Base-by-base conservation (phyloP, 2,329 filamentous ascomycete species). In the Elsinoe fawcettii region DNA sequence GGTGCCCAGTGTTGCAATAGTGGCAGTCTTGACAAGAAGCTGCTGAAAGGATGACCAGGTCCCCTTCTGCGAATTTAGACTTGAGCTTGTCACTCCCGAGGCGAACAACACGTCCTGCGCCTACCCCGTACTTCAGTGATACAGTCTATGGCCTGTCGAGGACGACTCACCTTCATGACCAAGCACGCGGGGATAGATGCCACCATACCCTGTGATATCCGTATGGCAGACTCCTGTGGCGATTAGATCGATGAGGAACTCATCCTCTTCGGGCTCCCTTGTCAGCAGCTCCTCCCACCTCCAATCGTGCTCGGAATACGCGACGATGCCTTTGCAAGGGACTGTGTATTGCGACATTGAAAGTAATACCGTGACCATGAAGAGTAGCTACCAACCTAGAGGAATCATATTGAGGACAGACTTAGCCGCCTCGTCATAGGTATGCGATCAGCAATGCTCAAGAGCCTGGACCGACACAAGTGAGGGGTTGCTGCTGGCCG, bases 161-260 rank as follows among this genome's bases (percentile, higher is more conserved):
- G 1, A 11, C 25, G 5, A 34, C 27, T 34, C 16, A 51, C 46
- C 46, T 69, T 82, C 79, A 60, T 82, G 80, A 1, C 79, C 80
- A 12, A 80, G 66, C 0, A 81, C 72, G 22, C 71, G 66, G 0
- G 77, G 76, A 60, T 77, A 78, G 36, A 71, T 71, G 1, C 73
- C 66, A 1, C 71, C 68, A 2, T 67, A 66, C 1, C 67, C 62
- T 5, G 64, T 66, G 7, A 79, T 63, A 60, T 82, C 80, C 0
- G 78, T 79, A 59, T 82, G 79, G 59, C 80, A 82, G 49, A 82
- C 74, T 0, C 80, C 54, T 11, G 59, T 75, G 0, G 79, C 77
- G 0, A 80, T 69, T 58, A 82, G 75, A 37, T 79, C 75, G 3
- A 82, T 73, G 1, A 81, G 67, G 1, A 80, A 66, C 65, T 82